Conservation (phyloP, 495 filamentous ascomycete species). For the Halenospora varia region DNA sequence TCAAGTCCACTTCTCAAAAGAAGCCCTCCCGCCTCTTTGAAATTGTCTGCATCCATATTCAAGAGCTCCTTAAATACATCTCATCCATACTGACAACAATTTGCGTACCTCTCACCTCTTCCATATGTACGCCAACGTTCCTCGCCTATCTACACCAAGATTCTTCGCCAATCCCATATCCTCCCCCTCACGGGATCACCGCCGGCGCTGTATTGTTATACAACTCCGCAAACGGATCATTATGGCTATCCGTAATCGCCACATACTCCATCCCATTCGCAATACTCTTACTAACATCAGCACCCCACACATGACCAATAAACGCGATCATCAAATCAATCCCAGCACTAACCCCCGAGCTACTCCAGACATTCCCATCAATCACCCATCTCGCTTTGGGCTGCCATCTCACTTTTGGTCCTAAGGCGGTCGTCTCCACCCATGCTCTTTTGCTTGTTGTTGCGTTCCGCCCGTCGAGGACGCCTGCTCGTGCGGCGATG, state of each 20-base stretch:
- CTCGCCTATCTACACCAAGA: no score
- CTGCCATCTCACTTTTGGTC: slow-evolving; percentile 52
- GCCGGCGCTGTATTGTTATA: slow-evolving; percentile 3
- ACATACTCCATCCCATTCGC: slow-evolving; percentile 33
- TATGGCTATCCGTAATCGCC: slow-evolving; percentile 27
- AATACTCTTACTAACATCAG: slow-evolving; percentile 22
- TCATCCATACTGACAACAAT: no score
- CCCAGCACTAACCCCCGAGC: slow-evolving; percentile 57
- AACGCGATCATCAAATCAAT: slow-evolving; percentile 61
- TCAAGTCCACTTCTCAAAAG: no score
- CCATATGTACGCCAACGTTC: no score
- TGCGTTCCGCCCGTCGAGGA: slow-evolving; percentile 54
- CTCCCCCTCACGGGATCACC: no score
- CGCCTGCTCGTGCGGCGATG: slow-evolving; percentile 46
- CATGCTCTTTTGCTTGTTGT: slow-evolving; percentile 51
- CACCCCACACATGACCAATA: slow-evolving; percentile 41
- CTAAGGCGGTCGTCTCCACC: slow-evolving; percentile 29
- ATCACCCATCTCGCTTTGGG: slow-evolving; percentile 58
- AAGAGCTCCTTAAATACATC: no score
- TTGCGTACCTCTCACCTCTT: no score
- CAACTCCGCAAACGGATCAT: slow-evolving; percentile 32
- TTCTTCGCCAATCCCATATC: no score
- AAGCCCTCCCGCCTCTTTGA: no score
- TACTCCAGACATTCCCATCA: slow-evolving; percentile 67
- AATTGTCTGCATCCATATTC: no score